Evolutionary conservation across 805 yeast genomes (phyloP).

Genomic region (Pichia kluyveri): DNA sequence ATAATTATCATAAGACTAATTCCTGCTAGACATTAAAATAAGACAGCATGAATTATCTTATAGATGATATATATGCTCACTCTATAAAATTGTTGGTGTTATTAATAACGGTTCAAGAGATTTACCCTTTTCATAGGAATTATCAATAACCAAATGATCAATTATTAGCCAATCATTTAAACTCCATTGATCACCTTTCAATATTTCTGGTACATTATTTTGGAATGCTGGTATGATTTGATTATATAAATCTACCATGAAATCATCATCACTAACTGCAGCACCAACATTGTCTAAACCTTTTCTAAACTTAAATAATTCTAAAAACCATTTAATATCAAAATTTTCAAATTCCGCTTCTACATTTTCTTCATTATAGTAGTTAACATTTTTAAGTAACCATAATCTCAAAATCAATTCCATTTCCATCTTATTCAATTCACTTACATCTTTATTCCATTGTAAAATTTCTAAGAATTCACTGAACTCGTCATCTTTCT

Average conservation of each 20-base stretch:
- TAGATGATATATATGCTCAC: background rate
- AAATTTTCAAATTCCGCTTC: background rate
- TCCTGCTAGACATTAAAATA: slow-evolving; percentile 28
- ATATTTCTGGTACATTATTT: background rate
- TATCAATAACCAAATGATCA: slow-evolving; percentile 10
- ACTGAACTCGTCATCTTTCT: slow-evolving; percentile 13
- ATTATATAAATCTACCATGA: slow-evolving; percentile 6
- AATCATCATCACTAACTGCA: slow-evolving; percentile 1
- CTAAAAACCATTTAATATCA: slow-evolving; percentile 11
- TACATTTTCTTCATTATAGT: background rate
- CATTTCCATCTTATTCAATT: slow-evolving; percentile 12
- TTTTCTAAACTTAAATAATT: slow-evolving; percentile 7
- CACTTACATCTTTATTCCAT: slow-evolving; percentile 1
- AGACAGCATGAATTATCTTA: too few species aligned
- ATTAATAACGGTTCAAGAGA: slow-evolving; percentile 17
- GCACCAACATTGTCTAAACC: background rate
- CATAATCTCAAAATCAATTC: slow-evolving; percentile 18
- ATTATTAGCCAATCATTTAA: slow-evolving; percentile 10
- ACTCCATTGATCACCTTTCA: slow-evolving; percentile 13
- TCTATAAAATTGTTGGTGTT: slow-evolving; percentile 16
- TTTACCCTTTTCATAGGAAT: slow-evolving; percentile 22
- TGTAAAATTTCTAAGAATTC: slow-evolving; percentile 8
- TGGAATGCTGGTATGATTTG: slow-evolving; percentile 2
- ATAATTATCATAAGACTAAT: slow-evolving; percentile 22
- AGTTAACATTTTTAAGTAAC: slow-evolving; percentile 13